phyloP scores from a whole-genome alignment of 139 green algal genomes.

The Chlamydomonas sp. region DNA sequence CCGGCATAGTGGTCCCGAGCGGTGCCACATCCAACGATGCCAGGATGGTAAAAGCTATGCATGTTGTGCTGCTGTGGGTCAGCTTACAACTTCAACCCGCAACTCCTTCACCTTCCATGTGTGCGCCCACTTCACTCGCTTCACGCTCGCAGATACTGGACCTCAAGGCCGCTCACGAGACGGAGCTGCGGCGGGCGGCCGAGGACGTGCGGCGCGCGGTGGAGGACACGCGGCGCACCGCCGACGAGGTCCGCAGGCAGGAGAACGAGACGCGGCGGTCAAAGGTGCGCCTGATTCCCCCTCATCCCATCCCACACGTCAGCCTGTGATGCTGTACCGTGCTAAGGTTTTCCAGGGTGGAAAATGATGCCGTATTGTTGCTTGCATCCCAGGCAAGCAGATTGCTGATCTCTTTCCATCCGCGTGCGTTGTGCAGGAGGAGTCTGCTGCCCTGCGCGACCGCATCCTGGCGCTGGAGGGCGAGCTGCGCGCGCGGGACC shows the following conservation, averaged over 20 bases:
- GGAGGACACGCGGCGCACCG: constrained; percentile 27
- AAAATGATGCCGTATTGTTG: no score
- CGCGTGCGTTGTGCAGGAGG: neutral
- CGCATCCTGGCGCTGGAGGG: constrained; percentile 25
- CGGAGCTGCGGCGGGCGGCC: constrained; percentile 11
- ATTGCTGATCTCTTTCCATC: neutral
- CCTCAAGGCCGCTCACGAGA: constrained; percentile 18
- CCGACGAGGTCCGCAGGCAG: constrained; percentile 28
- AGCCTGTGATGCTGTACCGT: no score
- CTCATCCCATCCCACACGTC: no score
- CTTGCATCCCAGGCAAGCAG: neutral
- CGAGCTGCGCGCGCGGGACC: constrained; percentile 22
- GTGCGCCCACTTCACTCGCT: neutral
- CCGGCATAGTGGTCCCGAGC: no score
- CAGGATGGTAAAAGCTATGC: no score
- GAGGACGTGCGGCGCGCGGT: constrained; percentile 21
- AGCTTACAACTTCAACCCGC: no score
- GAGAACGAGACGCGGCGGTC: constrained; percentile 13
- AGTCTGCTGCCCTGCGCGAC: constrained; percentile 8
- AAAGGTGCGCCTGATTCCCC: neutral
- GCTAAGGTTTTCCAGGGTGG: no score
- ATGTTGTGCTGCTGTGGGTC: no score
- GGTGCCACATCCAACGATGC: no score
- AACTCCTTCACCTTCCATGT: neutral
- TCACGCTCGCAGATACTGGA: neutral